phyloP scores from a whole-genome alignment of 108 stramenopile species.

The Cyclotella distinguenda region DNA sequence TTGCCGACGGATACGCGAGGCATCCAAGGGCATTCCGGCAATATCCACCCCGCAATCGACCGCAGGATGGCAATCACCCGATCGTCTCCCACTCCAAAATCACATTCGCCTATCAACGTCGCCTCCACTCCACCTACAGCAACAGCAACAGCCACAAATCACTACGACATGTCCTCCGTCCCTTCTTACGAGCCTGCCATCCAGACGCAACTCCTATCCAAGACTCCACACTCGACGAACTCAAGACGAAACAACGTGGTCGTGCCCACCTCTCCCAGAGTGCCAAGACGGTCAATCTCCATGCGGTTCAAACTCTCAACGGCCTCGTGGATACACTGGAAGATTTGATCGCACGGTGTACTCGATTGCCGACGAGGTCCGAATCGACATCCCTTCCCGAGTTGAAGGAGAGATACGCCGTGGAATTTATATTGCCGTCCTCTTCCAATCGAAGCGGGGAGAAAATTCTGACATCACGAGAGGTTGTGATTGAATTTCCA shows the following conservation, averaged over 20 bases:
- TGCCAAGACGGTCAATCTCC: constrained; percentile 62
- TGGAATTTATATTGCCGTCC: neutral
- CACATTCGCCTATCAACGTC: neutral
- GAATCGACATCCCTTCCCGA: neutral
- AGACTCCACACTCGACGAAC: neutral
- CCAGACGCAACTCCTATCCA: constrained; percentile 53
- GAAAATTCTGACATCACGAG: constrained; percentile 15
- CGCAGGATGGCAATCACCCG: neutral
- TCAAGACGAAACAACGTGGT: constrained; percentile 4
- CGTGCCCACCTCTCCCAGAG: constrained; percentile 38
- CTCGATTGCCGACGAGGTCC: neutral
- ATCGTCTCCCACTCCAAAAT: neutral
- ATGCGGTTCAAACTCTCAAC: constrained; percentile 79
- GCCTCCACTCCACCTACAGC: neutral
- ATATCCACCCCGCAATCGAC: too few species aligned
- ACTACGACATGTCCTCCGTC: constrained; percentile 64
- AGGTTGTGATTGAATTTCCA: constrained; percentile 31
- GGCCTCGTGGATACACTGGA: constrained; percentile 64
- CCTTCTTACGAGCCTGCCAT: constrained; percentile 80
- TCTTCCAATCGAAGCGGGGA: neutral
- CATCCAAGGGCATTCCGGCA: too few species aligned
- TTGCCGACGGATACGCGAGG: too few species aligned
- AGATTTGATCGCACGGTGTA: constrained; percentile 26
- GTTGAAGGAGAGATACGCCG: neutral
- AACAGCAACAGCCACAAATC: too few species aligned